Evolutionary conservation across 2,329 filamentous ascomycete species (phyloP).

Genomic region (Leptographium procerum): DNA sequence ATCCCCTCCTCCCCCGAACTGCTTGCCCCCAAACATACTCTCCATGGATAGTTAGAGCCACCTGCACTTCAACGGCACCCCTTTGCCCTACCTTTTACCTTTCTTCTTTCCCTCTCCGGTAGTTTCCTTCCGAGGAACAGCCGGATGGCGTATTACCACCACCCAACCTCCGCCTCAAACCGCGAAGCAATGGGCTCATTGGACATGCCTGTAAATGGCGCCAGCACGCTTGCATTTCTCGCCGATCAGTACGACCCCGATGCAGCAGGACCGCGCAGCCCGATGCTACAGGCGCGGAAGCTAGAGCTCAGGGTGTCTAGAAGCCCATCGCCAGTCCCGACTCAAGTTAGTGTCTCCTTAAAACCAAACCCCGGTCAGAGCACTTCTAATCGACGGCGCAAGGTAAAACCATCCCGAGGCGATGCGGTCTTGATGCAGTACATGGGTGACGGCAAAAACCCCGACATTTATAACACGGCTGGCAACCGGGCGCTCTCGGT

Average conservation of each 20-base stretch:
- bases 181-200: not conserved
- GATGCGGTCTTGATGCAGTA: constrained; percentile 57
- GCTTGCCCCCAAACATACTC: not conserved
- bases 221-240: not conserved
- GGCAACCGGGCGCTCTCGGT: constrained; percentile 36
- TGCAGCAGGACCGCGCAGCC: constrained; percentile 30
- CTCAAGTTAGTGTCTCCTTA: constrained; percentile 26
- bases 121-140: not conserved
- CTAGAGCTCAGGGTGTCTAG: constrained; percentile 38
- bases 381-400: constrained; percentile 40
- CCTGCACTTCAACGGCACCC: not conserved
- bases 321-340: constrained; percentile 35
- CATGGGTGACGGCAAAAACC: constrained; percentile 51
- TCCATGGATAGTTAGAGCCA: constrained; percentile 21
- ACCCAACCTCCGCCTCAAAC: not conserved
- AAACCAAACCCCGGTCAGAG: constrained; percentile 26
- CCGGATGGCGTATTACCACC: not conserved
- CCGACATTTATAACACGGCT: constrained; percentile 51
- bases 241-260: constrained; percentile 30
- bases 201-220: not conserved
- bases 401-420: constrained; percentile 44
- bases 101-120: not conserved
- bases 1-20: no score
- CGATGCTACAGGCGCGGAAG: constrained; percentile 22
- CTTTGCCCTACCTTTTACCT: not conserved